Evolutionary conservation across 2,329 filamentous ascomycete species (phyloP), one percentile per base, ranked within the genome.

Genomic region (Ramichloridium luteum): DNA sequence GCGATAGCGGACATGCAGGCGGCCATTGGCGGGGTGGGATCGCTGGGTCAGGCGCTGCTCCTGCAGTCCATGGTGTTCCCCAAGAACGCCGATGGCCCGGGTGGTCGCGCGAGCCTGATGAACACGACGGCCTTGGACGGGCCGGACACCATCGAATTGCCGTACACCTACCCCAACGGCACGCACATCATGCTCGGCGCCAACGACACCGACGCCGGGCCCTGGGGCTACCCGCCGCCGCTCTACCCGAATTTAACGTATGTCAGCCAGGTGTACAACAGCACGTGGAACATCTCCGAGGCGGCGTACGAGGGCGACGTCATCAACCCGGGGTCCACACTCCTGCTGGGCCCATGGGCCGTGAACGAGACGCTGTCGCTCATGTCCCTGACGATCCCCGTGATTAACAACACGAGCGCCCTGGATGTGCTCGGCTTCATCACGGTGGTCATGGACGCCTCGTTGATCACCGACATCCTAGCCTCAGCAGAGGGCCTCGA

Each of bases 171-270:
- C 27, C 48, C 69, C 0, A 65, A 80, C 43, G 80, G 80, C 14
- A 59, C 64, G 2, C 48, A 57, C 0, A 65, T 77, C 14, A 62
- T 64, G 27, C 63, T 93, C 11, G 74, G 78, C 29, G 70, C 83
- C 40, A 49, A 56, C 2, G 37, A 39, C n/a, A 28, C 25, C 6
- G 23, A 35, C 20, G 20, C 20, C n/a, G 20, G 20, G n/a, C 20
- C 20, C 3, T 36, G 65, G n/a, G 83, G 82, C 23, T 92, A 78
- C 43, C 80, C 84, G 8, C 64, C 75, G 0, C 54, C 58, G 3
- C 66, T 93, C 3, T 93, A 84, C 49, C 85, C 85, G 1, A 85
- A 85, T 45, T 68, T 93, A 36, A 81, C 77, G 0, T 83, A 82
- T 25, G 45, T 48, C 6, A 39, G 54, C 1, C 51, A 53, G 10